A percentile compares a stretch with the other conserved stretches of the same genome.
Evolutionary conservation across 2,329 filamentous ascomycete genomes (phyloP).

Genomic region (Clarireedia monteithiana): DNA sequence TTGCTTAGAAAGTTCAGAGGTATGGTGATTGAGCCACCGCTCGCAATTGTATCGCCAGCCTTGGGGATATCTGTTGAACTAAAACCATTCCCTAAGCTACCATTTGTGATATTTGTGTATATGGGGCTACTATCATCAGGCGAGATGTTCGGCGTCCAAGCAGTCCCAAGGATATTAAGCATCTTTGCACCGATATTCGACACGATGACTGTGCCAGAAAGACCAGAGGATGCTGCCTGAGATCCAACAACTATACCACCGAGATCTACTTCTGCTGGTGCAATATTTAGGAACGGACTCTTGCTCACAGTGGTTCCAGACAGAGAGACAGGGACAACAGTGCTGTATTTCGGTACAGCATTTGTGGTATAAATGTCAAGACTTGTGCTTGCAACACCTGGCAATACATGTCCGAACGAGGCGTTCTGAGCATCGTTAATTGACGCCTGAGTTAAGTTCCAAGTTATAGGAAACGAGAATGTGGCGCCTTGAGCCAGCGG

Average conservation of each 20-base stretch:
- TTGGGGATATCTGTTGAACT: background rate
- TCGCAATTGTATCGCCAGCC: conserved; percentile 2
- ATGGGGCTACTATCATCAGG: background rate
- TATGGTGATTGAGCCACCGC: conserved; percentile 25
- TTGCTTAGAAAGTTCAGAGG: conserved; percentile 24
- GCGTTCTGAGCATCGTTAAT: conserved; percentile 23
- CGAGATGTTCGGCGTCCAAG: background rate
- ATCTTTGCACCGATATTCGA: background rate
- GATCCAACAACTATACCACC: conserved; percentile 40
- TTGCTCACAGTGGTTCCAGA: conserved; percentile 30
- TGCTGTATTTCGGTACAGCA: conserved; percentile 29
- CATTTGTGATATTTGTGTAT: background rate
- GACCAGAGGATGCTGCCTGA: conserved; percentile 15
- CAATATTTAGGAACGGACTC: conserved; percentile 26
- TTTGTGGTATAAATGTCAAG: conserved; percentile 38
- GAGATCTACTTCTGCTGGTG: conserved; percentile 37
- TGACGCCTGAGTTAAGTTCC: conserved; percentile 31
- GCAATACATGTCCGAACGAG: conserved; percentile 14
- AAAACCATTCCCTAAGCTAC: background rate
- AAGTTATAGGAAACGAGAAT: conserved; percentile 38
- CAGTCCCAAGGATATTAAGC: background rate
- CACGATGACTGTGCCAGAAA: conserved; percentile 39
- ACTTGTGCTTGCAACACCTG: background rate
- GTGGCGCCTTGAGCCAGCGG: conserved; percentile 29
- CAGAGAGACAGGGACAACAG: conserved; percentile 28